Evolutionary conservation across 176 grass and related monocot genomes (phyloP), one percentile per base, ranked within the genome.

Genomic region (Avena sativa): DNA sequence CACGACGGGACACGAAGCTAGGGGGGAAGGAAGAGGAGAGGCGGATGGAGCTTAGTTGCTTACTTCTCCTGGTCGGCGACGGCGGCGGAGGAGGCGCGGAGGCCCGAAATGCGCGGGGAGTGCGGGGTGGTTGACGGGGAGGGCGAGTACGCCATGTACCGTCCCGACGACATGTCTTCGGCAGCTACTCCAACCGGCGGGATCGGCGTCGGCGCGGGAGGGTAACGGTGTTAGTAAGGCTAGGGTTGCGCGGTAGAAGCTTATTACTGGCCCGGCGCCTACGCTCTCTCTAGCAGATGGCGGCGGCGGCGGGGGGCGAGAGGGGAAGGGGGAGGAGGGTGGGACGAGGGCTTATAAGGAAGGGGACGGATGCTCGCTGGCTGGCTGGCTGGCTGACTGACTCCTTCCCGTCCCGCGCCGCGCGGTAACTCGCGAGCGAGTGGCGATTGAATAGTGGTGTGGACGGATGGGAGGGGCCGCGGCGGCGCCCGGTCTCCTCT

Each of bases 71-170:
- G 93, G 63, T 96, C 93, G 17, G 88, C 89, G 67, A 96, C 78
- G 78, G 92, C 88, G 49, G 88, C 63, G 26, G 90, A 82, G 16
- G 87, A 65, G 9, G 84, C 30, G 57, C 93, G 89, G 60, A 93
- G 90, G 79, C 90, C 93, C 34, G 90, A 58, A 84, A 98, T 81
- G 85, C 91, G 96, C 1, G 96, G 96, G 46, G 96, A 98, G 89
- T 94, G 93, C 20, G 96, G 92, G 21, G 92, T 93, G 46, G 92
- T 94, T 43, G 96, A 98, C 6, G 93, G 96, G 48, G 96, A 98
- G 56, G 96, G 96, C 17, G 96, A 98, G 90, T 96, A 98, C 47
- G 96, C 92, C 93, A 98, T 98, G 90, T 96, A 98, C 53, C 93
- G 85, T 13, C 96, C 93, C 44, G 96, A 94, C 87, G 92, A 65